Base-by-base conservation (phyloP, 139 green algal species). In the Coelastrella sp. region DNA sequence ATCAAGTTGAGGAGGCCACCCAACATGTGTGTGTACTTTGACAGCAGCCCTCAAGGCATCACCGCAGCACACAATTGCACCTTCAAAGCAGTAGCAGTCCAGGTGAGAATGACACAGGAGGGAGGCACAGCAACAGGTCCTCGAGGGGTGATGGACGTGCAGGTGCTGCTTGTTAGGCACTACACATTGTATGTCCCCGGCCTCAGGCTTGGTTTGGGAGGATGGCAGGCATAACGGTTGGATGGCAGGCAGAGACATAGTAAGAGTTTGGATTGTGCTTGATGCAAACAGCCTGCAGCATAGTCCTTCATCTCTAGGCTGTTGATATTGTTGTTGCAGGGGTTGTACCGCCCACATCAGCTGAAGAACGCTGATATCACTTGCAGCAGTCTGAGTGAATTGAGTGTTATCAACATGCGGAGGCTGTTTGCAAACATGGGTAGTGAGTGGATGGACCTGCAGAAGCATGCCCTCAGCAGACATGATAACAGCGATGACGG, bases 1-100 rank as follows among this genome's bases (percentile, higher is more conserved):
- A 88, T 98, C 86, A 96, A 97, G 90, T 84, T 98, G 32, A 85
- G 87, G 21, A 85, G 96, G 7, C 90, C 96, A 17, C 96, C 96
- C 51, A 90, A 95, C 67, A 92, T 95, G 79, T 98, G 96, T 76
- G 93, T 97, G 11, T 93, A 89, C 6, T 98, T 98, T 91, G 91
- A 91, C 9, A 80, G 81, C 73, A 90, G 83, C 27, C 94, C 93
- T 0, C 81, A 82, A 21, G 90, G 91, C 48, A 76, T 98, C 30
- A 93, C 94, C 1, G 96, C 96, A 7, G 96, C 96, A 5, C 96
- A 98, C 88, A 98, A 98, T 81, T 96, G 93, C 90, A 96, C 91
- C 62, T 97, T 98, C 91, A 96, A 95, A 81, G 94, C 93, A 3
- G 90, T 94, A 4, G 91, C 84, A 19, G 87, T 89, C 57, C 84